These are phyloP conservation scores for Agrostemma githago DNA, from an alignment of 148 eudicot species.

Conservation along the genomic window DNA sequence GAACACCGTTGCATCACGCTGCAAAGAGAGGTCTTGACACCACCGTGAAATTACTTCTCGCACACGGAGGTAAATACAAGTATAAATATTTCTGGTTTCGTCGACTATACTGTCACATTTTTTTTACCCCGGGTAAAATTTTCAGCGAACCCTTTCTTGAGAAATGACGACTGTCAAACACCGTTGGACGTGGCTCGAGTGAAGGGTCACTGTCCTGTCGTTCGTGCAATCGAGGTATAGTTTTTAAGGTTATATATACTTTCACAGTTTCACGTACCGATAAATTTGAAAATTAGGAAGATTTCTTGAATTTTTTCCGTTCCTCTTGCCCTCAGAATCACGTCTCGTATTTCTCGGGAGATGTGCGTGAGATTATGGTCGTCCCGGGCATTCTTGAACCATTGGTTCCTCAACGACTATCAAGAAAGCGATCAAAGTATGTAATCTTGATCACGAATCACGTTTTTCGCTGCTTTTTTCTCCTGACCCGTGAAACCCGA, in stretches of 20 bases:
- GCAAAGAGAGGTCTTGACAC: constrained; percentile 51
- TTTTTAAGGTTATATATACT: constrained; percentile 5
- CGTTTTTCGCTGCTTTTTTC: no score
- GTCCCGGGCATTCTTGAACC: constrained; percentile 45
- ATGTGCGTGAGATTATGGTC: constrained; percentile 35
- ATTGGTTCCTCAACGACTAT: constrained; percentile 44
- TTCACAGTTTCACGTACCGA: not conserved
- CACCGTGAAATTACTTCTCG: constrained; percentile 46
- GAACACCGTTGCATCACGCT: constrained; percentile 63
- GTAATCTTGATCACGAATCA: no score
- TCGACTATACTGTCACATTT: not conserved
- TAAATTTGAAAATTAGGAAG: not conserved
- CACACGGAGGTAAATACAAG: constrained; percentile 40
- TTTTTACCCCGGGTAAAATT: not conserved
- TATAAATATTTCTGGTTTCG: not conserved
- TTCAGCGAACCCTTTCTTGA: constrained; percentile 48
- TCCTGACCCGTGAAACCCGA: no score
- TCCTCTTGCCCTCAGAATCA: constrained; percentile 29
- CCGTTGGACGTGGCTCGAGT: constrained; percentile 53
- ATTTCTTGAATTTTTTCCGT: not conserved
- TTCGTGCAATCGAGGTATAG: constrained; percentile 52
- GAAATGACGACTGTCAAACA: constrained; percentile 56
- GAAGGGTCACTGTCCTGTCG: constrained; percentile 45
- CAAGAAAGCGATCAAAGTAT: constrained; percentile 52
- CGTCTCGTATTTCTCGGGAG: constrained; percentile 49